Base-by-base conservation (phyloP, 2,329 filamentous ascomycete genomes). In the Coniochaeta prunicola region DNA sequence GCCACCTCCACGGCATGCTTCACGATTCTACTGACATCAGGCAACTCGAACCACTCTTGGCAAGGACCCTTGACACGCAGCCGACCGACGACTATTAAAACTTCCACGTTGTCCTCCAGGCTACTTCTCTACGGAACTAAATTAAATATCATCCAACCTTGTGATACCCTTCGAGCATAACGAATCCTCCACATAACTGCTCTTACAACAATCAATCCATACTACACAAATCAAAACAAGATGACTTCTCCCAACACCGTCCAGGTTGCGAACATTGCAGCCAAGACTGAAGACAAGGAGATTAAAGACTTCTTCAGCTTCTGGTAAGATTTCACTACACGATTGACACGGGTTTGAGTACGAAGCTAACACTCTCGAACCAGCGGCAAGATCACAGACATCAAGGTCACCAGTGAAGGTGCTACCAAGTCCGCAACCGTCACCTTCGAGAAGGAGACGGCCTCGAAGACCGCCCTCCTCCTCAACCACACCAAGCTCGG, bases 251-350 rank as follows among this genome's bases (percentile, higher is more conserved):
- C 53, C 53, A 83, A 72, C 57, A 93, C 89, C 56, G 91, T 97
- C 64, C 79, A 92, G 77, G 92, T 97, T 69, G 89, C 90, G 77
- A 92, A 94, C 79, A 96, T 99, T 77, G 86, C 90, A 66, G 73
- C 80, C 63, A 77, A 87, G 72, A 97, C 93, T 59, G 86, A 84
- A 66, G 92, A 99, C 76, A 88, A 92, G 77, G 92, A 97, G 76
- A 87, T 99, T 68, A 86, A 86, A 70, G 92, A 96, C 72, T 99
- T 99, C 82, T 99, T 99, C 82, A 94, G 89, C 80, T 97, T 97
- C 77, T 89, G 85, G 91, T 93, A 82, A 72, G 84, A 69, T 50
- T 53, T 53, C 13, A 8, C 56, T 42, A 28, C 26, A 31, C 17
- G 38, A 26, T 15, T 10, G 12, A 3, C 9, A 50, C 56, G n/a